These are phyloP conservation scores for Penicillium sp. DNA, from an alignment of 2,329 filamentous ascomycete genomes.

Conservation along the genomic window DNA sequence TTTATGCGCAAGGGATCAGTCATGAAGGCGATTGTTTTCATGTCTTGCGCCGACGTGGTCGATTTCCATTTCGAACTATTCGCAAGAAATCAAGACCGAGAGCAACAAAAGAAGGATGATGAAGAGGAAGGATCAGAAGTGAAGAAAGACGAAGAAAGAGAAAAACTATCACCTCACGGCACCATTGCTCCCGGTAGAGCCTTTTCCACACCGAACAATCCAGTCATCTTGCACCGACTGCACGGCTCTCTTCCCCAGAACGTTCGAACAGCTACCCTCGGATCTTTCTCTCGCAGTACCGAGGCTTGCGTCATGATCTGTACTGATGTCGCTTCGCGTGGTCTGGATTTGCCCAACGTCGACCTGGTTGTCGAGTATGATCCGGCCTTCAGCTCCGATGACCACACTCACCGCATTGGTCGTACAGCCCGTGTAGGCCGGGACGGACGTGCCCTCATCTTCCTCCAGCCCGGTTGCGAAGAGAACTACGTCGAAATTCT, in stretches of 20 bases:
- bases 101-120: conserved; percentile 24
- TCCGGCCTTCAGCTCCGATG: conserved; percentile 85
- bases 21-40: conserved; percentile 96
- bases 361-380: conserved; percentile 96
- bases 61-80: conserved; percentile 94
- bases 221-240: conserved; percentile 76
- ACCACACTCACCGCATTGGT: conserved; percentile 91
- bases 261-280: conserved; percentile 79
- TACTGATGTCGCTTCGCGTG: conserved; percentile 92
- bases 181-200: conserved; percentile 60
- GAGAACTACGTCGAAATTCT: conserved; percentile 83
- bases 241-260: conserved; percentile 89
- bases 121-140: conserved; percentile 25
- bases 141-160: conserved; percentile 24
- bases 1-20: conserved; percentile 86
- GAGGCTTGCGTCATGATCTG: conserved; percentile 81
- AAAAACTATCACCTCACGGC: conserved; percentile 37
- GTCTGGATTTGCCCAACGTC: conserved; percentile 90
- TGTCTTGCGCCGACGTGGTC: conserved; percentile 94
- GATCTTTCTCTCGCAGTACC: conserved; percentile 69
- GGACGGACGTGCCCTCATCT: conserved; percentile 79
- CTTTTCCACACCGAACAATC: conserved; percentile 71
- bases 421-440: conserved; percentile 90
- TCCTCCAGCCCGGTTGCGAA: conserved; percentile 85
- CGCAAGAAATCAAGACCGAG: conserved; percentile 42